phyloP scores from a whole-genome alignment of 495 filamentous ascomycete species.

The Trypethelium eluteriae region DNA sequence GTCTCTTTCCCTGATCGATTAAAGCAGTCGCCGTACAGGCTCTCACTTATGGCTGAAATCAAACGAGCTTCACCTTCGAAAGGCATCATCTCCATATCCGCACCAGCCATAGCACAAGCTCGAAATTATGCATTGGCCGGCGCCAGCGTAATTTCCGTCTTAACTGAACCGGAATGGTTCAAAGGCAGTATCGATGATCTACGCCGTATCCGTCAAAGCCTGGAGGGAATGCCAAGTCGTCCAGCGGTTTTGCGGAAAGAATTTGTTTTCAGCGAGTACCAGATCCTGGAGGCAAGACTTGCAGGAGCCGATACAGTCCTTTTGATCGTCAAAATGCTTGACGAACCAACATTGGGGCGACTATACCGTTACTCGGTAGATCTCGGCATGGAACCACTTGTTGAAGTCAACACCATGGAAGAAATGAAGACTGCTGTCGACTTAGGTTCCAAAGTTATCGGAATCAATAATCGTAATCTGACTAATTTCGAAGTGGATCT shows the following conservation, averaged over 20 bases:
- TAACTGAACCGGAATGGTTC: conserved; percentile 98
- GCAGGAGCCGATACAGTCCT: conserved; percentile 93
- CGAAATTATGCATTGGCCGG: conserved; percentile 87
- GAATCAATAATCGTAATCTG: conserved; percentile 95
- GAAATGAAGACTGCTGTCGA: conserved; percentile 86
- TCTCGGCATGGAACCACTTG: conserved; percentile 94
- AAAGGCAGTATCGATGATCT: conserved; percentile 95
- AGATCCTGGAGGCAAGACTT: conserved; percentile 89
- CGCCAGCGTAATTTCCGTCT: conserved; percentile 91
- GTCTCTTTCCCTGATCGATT: conserved; percentile 74
- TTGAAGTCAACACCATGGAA: conserved; percentile 89
- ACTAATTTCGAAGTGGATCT: conserved; percentile 95
- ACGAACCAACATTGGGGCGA: conserved; percentile 59
- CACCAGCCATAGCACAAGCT: conserved; percentile 84
- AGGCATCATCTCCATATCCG: conserved; percentile 78
- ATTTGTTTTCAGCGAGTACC: conserved; percentile 97
- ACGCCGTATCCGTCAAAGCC: conserved; percentile 73
- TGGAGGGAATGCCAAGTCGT: conserved; percentile 82
- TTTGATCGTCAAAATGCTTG: conserved; percentile 97
- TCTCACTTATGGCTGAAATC: conserved; percentile 92
- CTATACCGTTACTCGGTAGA: conserved; percentile 82
- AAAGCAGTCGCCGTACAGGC: conserved; percentile 66
- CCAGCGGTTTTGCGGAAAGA: conserved; percentile 92
- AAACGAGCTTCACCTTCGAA: conserved; percentile 96
- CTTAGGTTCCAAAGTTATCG: conserved; percentile 87